Evolutionary conservation across 2,329 filamentous ascomycete genomes (phyloP).

Genomic region (Podosphaera aphanis): DNA sequence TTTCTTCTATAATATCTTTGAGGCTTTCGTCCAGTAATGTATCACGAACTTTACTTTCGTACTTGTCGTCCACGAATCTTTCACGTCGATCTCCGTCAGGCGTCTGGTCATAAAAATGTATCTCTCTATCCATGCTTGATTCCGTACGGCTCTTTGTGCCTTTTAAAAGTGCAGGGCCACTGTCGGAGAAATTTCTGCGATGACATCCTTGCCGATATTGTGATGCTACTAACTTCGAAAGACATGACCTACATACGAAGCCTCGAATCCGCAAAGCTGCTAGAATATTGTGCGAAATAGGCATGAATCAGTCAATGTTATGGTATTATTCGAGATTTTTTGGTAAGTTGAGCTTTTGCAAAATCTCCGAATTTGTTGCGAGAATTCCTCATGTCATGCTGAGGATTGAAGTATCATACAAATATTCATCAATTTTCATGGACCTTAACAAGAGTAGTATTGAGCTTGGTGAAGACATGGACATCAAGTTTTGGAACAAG

Average conservation of each 20-base stretch:
- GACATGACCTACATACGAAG: slow-evolving; percentile 16
- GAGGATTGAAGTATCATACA: background rate
- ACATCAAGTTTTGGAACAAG: no score
- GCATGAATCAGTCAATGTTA: slow-evolving; percentile 9
- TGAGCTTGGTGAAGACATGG: no score
- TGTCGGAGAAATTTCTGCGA: slow-evolving; percentile 8
- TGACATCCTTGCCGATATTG: slow-evolving; percentile 7
- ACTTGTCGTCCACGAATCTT: slow-evolving; percentile 4
- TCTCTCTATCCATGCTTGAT: background rate
- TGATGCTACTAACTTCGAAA: slow-evolving; percentile 10
- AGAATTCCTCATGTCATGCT: background rate
- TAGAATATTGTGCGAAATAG: slow-evolving; percentile 11
- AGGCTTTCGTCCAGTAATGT: background rate
- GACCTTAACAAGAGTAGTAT: no score
- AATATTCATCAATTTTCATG: no score
- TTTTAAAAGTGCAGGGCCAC: slow-evolving; percentile 2
- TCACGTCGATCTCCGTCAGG: slow-evolving; percentile 12
- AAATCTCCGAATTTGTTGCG: background rate
- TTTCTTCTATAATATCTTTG: slow-evolving; percentile 1
- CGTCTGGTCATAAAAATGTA: slow-evolving; percentile 9
- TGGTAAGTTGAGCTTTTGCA: background rate
- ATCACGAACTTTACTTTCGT: slow-evolving; percentile 4
- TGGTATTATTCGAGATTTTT: slow-evolving; percentile 2
- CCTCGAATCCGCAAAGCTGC: slow-evolving; percentile 10
- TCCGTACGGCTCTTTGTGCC: background rate